Evolutionary conservation across 1,284 basidiomycete species (phyloP).

Genomic region (Trichosporon sp.): DNA sequence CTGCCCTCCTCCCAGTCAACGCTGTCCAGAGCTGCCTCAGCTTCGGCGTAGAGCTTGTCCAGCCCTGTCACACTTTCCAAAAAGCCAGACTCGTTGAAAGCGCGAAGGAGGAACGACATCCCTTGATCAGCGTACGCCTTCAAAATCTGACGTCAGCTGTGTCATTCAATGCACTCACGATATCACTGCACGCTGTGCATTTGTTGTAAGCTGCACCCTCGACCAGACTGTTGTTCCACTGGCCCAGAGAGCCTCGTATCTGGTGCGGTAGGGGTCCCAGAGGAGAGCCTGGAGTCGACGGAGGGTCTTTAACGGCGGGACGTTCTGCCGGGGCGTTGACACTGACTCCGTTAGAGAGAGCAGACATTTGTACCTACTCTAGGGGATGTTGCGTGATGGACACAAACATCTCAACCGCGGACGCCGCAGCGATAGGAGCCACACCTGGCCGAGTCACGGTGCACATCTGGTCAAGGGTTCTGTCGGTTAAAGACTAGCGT

Average conservation of each 20-base stretch:
- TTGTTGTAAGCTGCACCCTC: slow-evolving; percentile 81
- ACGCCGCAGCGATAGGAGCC: slow-evolving; percentile 86
- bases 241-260: slow-evolving; percentile 81
- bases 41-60: slow-evolving; percentile 78
- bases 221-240: slow-evolving; percentile 81
- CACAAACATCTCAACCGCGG: slow-evolving; percentile 87
- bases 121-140: slow-evolving; percentile 59
- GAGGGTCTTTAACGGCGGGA: not conserved
- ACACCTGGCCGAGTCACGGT: slow-evolving; percentile 97
- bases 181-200: slow-evolving; percentile 88
- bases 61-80: slow-evolving; percentile 82
- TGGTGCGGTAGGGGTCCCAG: slow-evolving; percentile 92
- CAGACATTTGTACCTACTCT: slow-evolving; percentile 62
- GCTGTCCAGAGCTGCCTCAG: slow-evolving; percentile 47
- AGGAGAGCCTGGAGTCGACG: slow-evolving; percentile 58
- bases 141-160: slow-evolving; percentile 63
- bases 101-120: slow-evolving; percentile 75
- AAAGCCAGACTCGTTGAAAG: slow-evolving; percentile 81
- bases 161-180: slow-evolving; percentile 59
- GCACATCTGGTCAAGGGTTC: slow-evolving; percentile 98
- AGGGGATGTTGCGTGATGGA: slow-evolving; percentile 86
- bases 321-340: slow-evolving; percentile 65
- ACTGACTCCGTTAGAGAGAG: slow-evolving; percentile 53
- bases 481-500: slow-evolving; percentile 80
- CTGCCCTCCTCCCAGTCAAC: slow-evolving; percentile 35